Evolutionary conservation across 2,329 filamentous ascomycete species (phyloP), one percentile per base, ranked within the genome.

Genomic region (Xylariomycetidae sp.): DNA sequence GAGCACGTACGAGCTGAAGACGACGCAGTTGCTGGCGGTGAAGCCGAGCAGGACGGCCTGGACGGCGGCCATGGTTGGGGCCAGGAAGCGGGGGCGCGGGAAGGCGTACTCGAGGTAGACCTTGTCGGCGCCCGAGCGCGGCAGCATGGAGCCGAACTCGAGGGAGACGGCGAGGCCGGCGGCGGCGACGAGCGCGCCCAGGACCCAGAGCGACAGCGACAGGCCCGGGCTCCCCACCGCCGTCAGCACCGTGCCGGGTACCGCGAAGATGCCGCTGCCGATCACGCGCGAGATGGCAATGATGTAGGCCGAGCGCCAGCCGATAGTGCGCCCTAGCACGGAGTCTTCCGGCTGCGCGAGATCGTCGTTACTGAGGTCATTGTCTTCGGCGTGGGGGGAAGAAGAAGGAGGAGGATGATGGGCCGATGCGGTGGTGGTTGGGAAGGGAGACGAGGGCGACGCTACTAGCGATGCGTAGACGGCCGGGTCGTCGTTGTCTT

Each of bases 21-120:
- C 70, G 33, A 86, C 75, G 50, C 80, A 82, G 50, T 85, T 85
- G 47, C 76, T 81, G 0, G 79, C 78, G 0, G 80, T 83, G 36
- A 85, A 84, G 0, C 79, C 77, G 0, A 85, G 59, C 0, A 84
- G 51, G 0, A 85, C 69, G 0, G 74, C 77, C 34, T 84, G 74
- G 2, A 79, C 68, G 1, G 79, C 78, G 10, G 85, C 64, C 12
- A 85, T 51, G 0, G 75, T 79, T 3, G 79, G 80, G 0, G 78
- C 77, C 3, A 86, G 64, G 40, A 82, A 79, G 5, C 70, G 68
- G 2, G 82, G 82, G 19, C 65, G 64, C 2, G 72, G 70, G 51
- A 82, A 85, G 0, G 77, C 77, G 52, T 80, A 82, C 54, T 86
- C 81, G 27, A 86, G 69, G 49, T 85, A 85, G 6, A 85, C 78